Conservation (phyloP, 129 eudicot genomes). For the Flaveria sonorensis region DNA sequence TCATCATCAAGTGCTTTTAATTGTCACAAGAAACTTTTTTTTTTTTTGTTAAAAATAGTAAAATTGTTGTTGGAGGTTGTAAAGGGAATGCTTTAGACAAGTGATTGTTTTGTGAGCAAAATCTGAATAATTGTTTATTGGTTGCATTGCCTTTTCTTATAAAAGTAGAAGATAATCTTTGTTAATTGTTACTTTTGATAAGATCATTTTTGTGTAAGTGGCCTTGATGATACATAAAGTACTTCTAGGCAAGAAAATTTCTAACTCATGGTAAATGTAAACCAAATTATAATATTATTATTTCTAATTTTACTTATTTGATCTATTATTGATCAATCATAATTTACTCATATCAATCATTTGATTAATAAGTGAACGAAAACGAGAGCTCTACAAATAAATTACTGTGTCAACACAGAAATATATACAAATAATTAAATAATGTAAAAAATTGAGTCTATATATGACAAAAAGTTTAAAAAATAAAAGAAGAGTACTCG, state of each 20-base stretch:
- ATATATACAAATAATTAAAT: no score
- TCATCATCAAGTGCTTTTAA: conserved; percentile 6
- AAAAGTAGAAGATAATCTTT: not conserved
- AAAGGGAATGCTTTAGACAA: not conserved
- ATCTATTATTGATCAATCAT: not conserved
- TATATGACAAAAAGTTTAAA: no score
- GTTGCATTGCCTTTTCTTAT: conserved; percentile 2
- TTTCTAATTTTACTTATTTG: not conserved
- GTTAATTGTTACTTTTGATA: not conserved
- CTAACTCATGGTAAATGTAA: not conserved
- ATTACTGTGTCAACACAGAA: not conserved
- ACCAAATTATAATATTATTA: not conserved
- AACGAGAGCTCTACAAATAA: not conserved
- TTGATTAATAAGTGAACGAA: not conserved
- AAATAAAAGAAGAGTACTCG: no score
- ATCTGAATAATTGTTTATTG: not conserved
- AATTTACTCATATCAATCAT: not conserved
- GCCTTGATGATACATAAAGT: conserved; percentile 4
- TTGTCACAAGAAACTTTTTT: not conserved
- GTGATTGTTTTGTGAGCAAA: not conserved
- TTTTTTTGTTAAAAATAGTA: not conserved
- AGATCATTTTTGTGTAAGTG: not conserved
- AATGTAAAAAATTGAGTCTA: no score
- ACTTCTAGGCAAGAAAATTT: not conserved
- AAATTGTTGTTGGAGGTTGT: not conserved